Evolutionary conservation across 106 monocot genomes (phyloP), one percentile per base, ranked within the genome.

Genomic region (Cymbidium sinense): DNA sequence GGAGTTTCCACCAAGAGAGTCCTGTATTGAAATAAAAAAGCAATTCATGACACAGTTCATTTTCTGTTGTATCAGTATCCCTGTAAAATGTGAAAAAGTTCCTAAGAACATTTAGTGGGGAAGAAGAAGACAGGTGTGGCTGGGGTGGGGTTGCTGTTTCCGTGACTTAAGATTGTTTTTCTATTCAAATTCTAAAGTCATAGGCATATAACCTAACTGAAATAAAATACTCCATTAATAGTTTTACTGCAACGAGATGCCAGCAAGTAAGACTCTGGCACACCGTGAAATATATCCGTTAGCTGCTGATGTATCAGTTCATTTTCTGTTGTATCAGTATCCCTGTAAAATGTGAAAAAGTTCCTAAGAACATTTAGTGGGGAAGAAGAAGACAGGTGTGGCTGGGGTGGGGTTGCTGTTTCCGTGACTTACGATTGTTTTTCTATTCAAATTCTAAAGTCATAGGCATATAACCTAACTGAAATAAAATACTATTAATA

Each of bases 1-100:
- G 17, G 98, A 98, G 72, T 98, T 98, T 34, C 98, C 98, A 76
- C 98, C 98, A 20, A 98, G 78, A 20, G 98, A 98, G 33, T 98
- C 98, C 98, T 98, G 87, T 5, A 74, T 47, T 44, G 71, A 19
- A 74, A 74, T 27, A 47, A 43, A 75, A n/a, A 81, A 85, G 21
- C 58, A 81, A 72, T 9, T 75, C 55, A 69, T 71, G 6, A 67
- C 3, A 23, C n/a, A 67, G 33, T 33, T 15, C 55, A 58, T 58
- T 33, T 67, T 31, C 29, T 67, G 15, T 17, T 31, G 58, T 25
- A 23, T 18, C 13, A 15, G 13, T 47, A 47, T 11, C 15, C 47
- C 13, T 47, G 47, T 23, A 58, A 58, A 23, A 23, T 58, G 21
- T 58, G 23, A 58, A 58, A 58, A 58, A 23, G 8, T 5, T 58